phyloP scores from a whole-genome alignment of 495 filamentous ascomycete species.

The Staphylotrichum longicolle region DNA sequence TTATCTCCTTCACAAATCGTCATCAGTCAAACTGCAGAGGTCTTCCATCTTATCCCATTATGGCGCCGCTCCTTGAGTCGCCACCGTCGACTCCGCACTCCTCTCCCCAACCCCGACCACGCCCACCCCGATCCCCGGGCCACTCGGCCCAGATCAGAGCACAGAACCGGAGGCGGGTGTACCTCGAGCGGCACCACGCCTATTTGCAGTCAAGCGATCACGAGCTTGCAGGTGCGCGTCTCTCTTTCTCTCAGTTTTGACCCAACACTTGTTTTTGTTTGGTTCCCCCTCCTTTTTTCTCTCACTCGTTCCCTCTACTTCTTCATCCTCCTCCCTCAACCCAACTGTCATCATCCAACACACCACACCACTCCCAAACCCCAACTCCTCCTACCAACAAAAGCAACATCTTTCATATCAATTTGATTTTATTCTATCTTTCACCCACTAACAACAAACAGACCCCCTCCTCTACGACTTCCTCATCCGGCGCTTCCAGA shows the following conservation, averaged over 20 bases:
- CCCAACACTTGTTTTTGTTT: too few species aligned
- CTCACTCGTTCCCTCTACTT: neutral
- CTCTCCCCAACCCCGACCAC: slow-evolving; percentile 38
- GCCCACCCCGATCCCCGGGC: slow-evolving; percentile 36
- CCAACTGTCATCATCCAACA: neutral
- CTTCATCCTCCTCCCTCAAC: neutral
- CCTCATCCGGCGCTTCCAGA: slow-evolving; percentile 75
- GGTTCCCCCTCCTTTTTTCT: neutral
- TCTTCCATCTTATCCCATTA: neutral
- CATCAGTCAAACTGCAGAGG: too few species aligned
- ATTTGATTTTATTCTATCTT: neutral
- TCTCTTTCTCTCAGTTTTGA: neutral
- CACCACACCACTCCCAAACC: neutral
- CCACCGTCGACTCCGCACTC: slow-evolving; percentile 21
- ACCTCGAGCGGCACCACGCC: slow-evolving; percentile 38
- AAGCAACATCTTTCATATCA: too few species aligned
- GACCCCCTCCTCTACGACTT: slow-evolving; percentile 80
- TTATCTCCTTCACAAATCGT: too few species aligned
- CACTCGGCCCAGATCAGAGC: slow-evolving; percentile 36
- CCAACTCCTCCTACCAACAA: too few species aligned
- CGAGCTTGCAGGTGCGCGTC: slow-evolving; percentile 42
- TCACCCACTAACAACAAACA: slow-evolving; percentile 27
- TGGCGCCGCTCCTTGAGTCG: slow-evolving; percentile 27
- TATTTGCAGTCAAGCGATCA: slow-evolving; percentile 45
- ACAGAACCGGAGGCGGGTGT: slow-evolving; percentile 46